Evolutionary conservation across 2,329 filamentous ascomycete species (phyloP).

Genomic region (Verticillium dahliae): DNA sequence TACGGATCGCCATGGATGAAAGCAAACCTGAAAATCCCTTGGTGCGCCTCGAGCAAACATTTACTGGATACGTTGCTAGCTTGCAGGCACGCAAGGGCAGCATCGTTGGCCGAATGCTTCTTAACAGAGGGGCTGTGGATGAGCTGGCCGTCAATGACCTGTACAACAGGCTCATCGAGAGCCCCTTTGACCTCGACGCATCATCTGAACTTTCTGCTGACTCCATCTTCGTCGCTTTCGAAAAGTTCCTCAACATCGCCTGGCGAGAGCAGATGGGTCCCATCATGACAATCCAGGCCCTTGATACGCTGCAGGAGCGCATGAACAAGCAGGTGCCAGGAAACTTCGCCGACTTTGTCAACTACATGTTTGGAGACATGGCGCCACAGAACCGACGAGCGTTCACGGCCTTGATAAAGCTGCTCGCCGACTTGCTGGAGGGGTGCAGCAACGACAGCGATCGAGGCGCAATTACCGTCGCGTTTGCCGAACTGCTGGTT

Average conservation of each 20-base stretch:
- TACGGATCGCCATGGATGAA: constrained; percentile 40
- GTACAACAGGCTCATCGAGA: constrained; percentile 82
- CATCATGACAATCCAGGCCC: constrained; percentile 64
- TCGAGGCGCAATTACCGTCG: constrained; percentile 77
- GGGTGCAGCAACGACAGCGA: constrained; percentile 89
- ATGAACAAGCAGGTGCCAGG: constrained; percentile 60
- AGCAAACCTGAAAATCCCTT: constrained; percentile 57
- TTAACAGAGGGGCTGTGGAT: constrained; percentile 64
- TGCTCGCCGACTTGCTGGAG: constrained; percentile 81
- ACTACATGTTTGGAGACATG: constrained; percentile 58
- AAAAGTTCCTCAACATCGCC: constrained; percentile 82
- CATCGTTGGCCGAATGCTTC: constrained; percentile 70
- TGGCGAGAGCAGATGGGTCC: constrained; percentile 87
- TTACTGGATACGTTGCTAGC: constrained; percentile 75
- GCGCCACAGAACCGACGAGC: constrained; percentile 67
- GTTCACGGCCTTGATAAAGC: constrained; percentile 75
- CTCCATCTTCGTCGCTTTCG: constrained; percentile 84
- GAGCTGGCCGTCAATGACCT: constrained; percentile 80
- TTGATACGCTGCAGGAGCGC: constrained; percentile 68
- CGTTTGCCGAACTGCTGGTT: constrained; percentile 82
- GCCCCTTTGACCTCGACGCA: constrained; percentile 69
- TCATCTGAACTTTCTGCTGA: constrained; percentile 73
- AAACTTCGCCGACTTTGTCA: constrained; percentile 67
- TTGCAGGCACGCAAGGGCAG: constrained; percentile 82
- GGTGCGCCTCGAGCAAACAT: constrained; percentile 73